Evolutionary conservation across 371 early-diverging fungal genomes (phyloP).

Genomic region (Mucor saturninus): DNA sequence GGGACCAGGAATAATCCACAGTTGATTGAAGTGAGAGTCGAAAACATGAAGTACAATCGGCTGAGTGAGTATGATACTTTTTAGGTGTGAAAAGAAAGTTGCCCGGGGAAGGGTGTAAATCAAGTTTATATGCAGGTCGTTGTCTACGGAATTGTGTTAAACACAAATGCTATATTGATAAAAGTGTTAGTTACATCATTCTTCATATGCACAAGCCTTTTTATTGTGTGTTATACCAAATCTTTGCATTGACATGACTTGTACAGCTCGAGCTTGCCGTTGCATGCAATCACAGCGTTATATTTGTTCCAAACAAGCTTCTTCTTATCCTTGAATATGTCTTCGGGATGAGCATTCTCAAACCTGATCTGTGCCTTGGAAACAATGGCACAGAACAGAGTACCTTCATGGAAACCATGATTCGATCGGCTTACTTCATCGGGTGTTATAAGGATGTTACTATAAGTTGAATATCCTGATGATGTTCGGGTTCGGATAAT

Average conservation of each 20-base stretch:
- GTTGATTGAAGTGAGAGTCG: not conserved
- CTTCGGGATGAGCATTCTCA: not conserved
- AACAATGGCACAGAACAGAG: constrained; percentile 9
- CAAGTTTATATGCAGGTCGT: not conserved
- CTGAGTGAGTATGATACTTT: not conserved
- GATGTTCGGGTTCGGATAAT: not conserved
- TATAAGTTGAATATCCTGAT: constrained; percentile 5
- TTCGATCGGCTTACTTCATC: not conserved
- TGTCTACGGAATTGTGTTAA: not conserved
- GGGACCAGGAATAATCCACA: constrained; percentile 13
- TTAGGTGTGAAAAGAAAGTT: not conserved
- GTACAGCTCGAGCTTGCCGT: constrained; percentile 8
- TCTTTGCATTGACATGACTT: not conserved
- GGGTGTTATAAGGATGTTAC: not conserved
- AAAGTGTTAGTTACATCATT: too few relatives aligned
- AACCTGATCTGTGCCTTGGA: not conserved
- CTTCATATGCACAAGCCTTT: not conserved
- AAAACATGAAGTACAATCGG: not conserved
- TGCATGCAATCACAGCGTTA: constrained; percentile 3
- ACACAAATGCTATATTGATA: not conserved
- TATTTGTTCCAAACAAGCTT: constrained; percentile 10
- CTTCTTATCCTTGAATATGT: not conserved
- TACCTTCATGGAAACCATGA: constrained; percentile 1
- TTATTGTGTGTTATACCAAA: not conserved
- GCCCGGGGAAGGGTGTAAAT: not conserved